A percentile compares a stretch with the other conserved stretches of the same genome.
Conservation (phyloP, 768 basidiomycete genomes). For the Cubamyces lactineus region DNA sequence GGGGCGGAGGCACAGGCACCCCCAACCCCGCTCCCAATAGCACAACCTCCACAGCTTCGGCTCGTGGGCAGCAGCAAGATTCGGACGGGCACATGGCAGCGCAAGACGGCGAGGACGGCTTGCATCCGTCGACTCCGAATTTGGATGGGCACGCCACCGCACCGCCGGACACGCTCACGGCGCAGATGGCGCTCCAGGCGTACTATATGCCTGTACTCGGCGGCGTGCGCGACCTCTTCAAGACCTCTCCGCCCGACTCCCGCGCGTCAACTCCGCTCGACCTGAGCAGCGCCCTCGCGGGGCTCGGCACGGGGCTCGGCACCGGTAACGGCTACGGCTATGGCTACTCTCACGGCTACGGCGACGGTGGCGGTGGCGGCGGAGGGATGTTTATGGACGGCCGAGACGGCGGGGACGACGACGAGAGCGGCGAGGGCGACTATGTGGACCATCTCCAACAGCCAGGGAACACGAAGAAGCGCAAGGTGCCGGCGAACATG, state of each 20-base stretch:
- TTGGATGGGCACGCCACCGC: background rate
- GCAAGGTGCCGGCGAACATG: conserved; percentile 77
- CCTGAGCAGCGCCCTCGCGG: conserved; percentile 26
- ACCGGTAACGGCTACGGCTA: conserved; percentile 5
- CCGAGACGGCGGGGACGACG: conserved; percentile 42
- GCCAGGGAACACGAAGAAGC: conserved; percentile 85
- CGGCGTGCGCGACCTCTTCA: conserved; percentile 50
- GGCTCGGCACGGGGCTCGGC: conserved; percentile 40
- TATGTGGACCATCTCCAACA: conserved; percentile 72
- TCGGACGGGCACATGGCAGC: background rate
- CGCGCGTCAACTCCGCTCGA: conserved; percentile 29
- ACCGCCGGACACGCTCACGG: conserved; percentile 45
- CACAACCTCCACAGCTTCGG: conserved; percentile 21
- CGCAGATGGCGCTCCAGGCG: conserved; percentile 62
- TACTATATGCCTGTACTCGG: conserved; percentile 64
- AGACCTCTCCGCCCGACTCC: conserved; percentile 26
- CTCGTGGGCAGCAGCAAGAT: conserved; percentile 29
- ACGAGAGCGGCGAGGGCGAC: conserved; percentile 61
- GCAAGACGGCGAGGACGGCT: conserved; percentile 5
- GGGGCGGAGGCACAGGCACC: too few species aligned
- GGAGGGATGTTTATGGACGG: conserved; percentile 36
- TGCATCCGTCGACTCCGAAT: too few species aligned
- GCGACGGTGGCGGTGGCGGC: conserved; percentile 46
- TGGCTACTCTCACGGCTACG: conserved; percentile 22
- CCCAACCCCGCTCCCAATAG: background rate